Percentiles rank a stretch among this genome's conserved stretches.
Conservation (phyloP, 2,329 filamentous ascomycete genomes). For the Trichophyton schoenleinii region DNA sequence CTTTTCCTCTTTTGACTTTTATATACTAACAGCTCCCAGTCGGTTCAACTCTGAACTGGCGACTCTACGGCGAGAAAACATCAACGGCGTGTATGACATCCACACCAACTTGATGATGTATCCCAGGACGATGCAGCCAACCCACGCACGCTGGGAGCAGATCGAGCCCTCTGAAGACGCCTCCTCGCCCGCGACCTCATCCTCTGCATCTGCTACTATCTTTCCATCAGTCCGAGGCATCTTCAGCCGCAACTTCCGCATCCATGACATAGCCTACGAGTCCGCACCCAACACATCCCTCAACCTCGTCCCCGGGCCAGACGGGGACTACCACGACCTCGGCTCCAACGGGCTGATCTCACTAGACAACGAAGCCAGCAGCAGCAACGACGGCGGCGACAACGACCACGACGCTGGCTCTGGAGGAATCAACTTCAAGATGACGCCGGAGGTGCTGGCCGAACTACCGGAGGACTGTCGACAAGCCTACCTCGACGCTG, state of each 20-base stretch:
- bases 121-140: constrained; percentile 78
- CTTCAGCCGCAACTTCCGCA: constrained; percentile 49
- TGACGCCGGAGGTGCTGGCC: constrained; percentile 29
- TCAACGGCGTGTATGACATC: constrained; percentile 74
- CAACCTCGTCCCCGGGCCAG: constrained; percentile 45
- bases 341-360: constrained; percentile 32
- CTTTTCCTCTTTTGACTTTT: neutral
- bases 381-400: neutral
- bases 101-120: constrained; percentile 90
- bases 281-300: constrained; percentile 43
- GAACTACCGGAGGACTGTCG: constrained; percentile 46
- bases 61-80: constrained; percentile 54
- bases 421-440: constrained; percentile 4
- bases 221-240: constrained; percentile 45
- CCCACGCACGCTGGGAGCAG: constrained; percentile 69
- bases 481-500: constrained; percentile 56
- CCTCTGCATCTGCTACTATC: constrained; percentile 20
- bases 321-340: constrained; percentile 39
- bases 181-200: neutral
- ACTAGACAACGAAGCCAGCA: constrained; percentile 10
- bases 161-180: constrained; percentile 35
- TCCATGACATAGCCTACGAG: constrained; percentile 49
- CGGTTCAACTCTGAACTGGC: constrained; percentile 70
- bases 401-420: neutral
- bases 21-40: constrained; percentile 36